Percentiles rank a stretch among this genome's conserved stretches.
phyloP scores from a whole-genome alignment of 192 early-diverging fungal genomes.

The Linnemannia zychae region DNA sequence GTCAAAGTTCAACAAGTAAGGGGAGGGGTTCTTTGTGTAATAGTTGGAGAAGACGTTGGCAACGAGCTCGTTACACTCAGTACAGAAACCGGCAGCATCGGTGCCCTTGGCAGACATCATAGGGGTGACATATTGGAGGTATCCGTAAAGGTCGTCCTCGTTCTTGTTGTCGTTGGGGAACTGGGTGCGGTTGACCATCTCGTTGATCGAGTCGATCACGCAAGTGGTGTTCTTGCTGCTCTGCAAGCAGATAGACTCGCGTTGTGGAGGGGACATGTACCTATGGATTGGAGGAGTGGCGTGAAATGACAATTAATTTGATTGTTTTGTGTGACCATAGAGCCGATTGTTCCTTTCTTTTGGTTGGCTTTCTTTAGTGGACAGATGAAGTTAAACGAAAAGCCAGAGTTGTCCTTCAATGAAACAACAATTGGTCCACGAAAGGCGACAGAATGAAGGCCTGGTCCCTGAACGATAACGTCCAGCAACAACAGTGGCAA shows the following conservation, averaged over 20 bases:
- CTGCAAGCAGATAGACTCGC: constrained; percentile 38
- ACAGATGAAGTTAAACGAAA: not conserved
- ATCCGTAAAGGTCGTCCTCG: constrained; percentile 42
- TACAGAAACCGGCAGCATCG: constrained; percentile 34
- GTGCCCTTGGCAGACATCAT: constrained; percentile 2
- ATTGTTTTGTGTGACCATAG: not conserved
- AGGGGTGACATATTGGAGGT: constrained; percentile 51
- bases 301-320: not conserved
- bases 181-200: constrained; percentile 39
- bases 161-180: constrained; percentile 32
- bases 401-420: not conserved
- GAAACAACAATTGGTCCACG: not conserved
- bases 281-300: not conserved
- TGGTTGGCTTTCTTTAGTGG: not conserved
- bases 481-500: too few species aligned
- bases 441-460: not conserved
- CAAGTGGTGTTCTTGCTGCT: constrained; percentile 28
- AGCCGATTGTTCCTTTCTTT: not conserved
- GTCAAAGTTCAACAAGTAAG: constrained; percentile 31
- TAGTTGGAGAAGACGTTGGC: constrained; percentile 54
- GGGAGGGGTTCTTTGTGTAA: constrained; percentile 40
- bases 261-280: constrained; percentile 47
- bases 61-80: constrained; percentile 40
- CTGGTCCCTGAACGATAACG: too few species aligned
- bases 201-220: constrained; percentile 39